phyloP scores from a whole-genome alignment of 148 eudicot genomes.

The Chenopodium suecicum region DNA sequence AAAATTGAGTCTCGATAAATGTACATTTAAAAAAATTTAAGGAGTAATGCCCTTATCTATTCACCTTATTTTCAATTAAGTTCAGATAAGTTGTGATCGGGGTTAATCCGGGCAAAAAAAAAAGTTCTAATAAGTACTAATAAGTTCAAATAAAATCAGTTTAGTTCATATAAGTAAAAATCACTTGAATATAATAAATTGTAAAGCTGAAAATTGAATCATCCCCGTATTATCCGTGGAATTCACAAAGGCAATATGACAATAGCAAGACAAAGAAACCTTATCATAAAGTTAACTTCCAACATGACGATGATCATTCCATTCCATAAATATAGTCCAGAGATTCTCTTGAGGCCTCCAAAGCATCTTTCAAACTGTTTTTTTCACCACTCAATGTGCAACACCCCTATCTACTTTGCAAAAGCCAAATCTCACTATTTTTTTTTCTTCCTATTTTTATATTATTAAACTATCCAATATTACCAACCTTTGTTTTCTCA shows the following conservation, averaged over 20 bases:
- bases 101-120: no score
- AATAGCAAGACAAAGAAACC: neutral
- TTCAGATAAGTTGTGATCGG: no score
- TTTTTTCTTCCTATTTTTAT: neutral
- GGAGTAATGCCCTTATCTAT: no score
- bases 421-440: slow-evolving; percentile 36
- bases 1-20: no score
- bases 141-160: no score
- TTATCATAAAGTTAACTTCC: neutral
- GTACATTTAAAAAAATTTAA: no score
- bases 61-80: no score
- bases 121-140: no score
- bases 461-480: neutral
- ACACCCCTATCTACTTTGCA: slow-evolving; percentile 59
- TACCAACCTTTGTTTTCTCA: neutral
- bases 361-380: neutral
- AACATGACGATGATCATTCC: neutral
- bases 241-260: no score
- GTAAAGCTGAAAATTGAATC: no score
- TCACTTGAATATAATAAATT: accelerated
- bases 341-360: neutral
- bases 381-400: slow-evolving; percentile 46
- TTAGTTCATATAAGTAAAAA: no score
- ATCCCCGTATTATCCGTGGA: no score
- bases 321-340: slow-evolving; percentile 8